Conservation (phyloP, 148 eudicot genomes). For the Gaultheria prostrata region DNA sequence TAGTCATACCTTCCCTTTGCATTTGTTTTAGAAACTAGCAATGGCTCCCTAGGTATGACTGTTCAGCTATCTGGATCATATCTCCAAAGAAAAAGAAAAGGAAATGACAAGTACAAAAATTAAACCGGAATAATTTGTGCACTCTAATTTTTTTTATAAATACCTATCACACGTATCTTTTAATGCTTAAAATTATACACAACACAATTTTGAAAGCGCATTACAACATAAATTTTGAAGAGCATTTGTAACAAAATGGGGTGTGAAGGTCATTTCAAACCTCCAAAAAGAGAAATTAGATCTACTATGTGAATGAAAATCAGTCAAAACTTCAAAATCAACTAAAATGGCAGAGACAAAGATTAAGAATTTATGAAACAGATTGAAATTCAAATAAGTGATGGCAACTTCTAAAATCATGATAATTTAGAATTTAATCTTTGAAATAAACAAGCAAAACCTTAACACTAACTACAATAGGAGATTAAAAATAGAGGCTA, state of each 20-base stretch:
- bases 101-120: not conserved
- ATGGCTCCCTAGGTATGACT: too few relatives aligned
- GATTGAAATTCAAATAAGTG: not conserved
- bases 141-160: not conserved
- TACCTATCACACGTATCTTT: not conserved
- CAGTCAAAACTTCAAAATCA: not conserved
- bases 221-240: not conserved
- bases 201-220: not conserved
- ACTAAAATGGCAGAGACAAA: not conserved
- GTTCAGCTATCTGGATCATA: too few relatives aligned
- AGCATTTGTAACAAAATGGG: not conserved
- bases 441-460: not conserved
- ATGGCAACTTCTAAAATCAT: not conserved
- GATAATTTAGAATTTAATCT: not conserved
- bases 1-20: too few relatives aligned
- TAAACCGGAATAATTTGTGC: not conserved
- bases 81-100: too few relatives aligned
- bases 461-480: not conserved
- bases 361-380: not conserved
- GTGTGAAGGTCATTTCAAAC: not conserved
- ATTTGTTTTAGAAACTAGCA: too few relatives aligned
- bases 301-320: not conserved
- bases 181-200: not conserved
- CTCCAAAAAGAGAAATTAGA: not conserved
- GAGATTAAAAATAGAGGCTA: not conserved